A percentile compares a stretch with the other conserved stretches of the same genome.
Conservation (phyloP, 768 basidiomycete genomes). For the Pisolithus orientalis region DNA sequence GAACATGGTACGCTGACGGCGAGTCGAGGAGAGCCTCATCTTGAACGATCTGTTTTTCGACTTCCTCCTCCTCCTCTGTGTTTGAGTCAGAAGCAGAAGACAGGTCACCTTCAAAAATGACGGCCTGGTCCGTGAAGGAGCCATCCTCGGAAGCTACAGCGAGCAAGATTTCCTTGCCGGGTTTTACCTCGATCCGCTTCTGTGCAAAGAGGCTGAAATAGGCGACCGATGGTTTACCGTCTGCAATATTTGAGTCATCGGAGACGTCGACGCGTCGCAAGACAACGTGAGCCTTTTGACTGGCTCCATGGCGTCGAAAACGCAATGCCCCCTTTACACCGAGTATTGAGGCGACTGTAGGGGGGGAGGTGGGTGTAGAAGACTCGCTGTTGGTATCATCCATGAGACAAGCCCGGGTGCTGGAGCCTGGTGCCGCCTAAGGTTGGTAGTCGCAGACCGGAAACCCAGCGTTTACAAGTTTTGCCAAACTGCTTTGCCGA, state of each 20-base stretch:
- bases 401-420: conserved; percentile 17
- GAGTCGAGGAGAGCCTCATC: conserved; percentile 35
- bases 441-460: conserved; percentile 2
- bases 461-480: conserved; percentile 2
- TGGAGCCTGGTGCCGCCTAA: conserved; percentile 9
- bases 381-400: conserved; percentile 35
- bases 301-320: conserved; percentile 59
- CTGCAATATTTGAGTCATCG: conserved; percentile 40
- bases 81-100: conserved; percentile 20
- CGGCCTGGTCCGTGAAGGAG: conserved; percentile 47
- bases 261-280: conserved; percentile 52
- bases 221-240: conserved; percentile 32
- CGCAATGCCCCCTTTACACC: conserved; percentile 58
- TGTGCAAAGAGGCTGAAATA: conserved; percentile 62
- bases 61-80: conserved; percentile 35
- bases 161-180: conserved; percentile 65
- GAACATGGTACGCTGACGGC: conserved; percentile 36
- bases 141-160: conserved; percentile 50
- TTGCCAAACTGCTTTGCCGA: conserved; percentile 6
- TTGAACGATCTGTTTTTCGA: conserved; percentile 32
- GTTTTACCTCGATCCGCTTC: conserved; percentile 64
- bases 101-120: conserved; percentile 54
- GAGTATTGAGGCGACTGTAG: conserved; percentile 47
- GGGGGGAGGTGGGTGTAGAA: conserved; percentile 19
- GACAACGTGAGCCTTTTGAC: conserved; percentile 63